Base-by-base conservation (phyloP, 192 early-diverging fungal genomes). In the Chytriomyces confervae region DNA sequence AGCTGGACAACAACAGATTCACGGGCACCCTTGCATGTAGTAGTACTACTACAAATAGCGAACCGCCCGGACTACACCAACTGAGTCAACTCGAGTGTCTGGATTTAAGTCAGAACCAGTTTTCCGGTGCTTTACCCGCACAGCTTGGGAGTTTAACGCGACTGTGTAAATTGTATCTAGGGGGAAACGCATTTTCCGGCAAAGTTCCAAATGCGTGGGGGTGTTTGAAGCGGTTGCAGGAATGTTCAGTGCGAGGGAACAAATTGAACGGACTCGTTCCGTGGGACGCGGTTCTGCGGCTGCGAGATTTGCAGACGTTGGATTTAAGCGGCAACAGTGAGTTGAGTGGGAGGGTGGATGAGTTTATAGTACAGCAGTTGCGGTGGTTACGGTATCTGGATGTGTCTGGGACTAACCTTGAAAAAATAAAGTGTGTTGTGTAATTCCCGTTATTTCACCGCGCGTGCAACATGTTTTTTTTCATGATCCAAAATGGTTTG, bases 1-100 rank as follows among this genome's bases (percentile, higher is more conserved):
- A 65, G 3, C 63, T 65, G n/a, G 63, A n/a, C 20, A n/a, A 65
- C 63, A 65, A 65, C 63, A 11, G 3, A 13, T 29, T 65, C 18
- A 18, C 16, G 11, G 63, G 63, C 3, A 16, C 16, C 2, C 18
- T 65, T 24, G 1, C 20, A n/a, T 20, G 57, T 16, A 11, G 57
- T 16, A 8, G 51, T 18, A 53, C 8, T 53, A 8, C n/a, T n/a
- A 36, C 36, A 36, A 36, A 36, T 36, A 36, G 36, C 4, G 36
- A 36, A n/a, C 62, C 62, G 2, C 18, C 18, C 63, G 27, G n/a
- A 24, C 1, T 65, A 11, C 1, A n/a, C 11, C 10, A 29, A 18
- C 63, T 65, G 11, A 11, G 20, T 11, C 10, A 29, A 18, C n/a
- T 65, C 27, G 18, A 24, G 11, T 27, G 16, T 3, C 29, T 65